Conservation (phyloP, 2,329 filamentous ascomycete genomes). For the Daldinia eschscholtzii region DNA sequence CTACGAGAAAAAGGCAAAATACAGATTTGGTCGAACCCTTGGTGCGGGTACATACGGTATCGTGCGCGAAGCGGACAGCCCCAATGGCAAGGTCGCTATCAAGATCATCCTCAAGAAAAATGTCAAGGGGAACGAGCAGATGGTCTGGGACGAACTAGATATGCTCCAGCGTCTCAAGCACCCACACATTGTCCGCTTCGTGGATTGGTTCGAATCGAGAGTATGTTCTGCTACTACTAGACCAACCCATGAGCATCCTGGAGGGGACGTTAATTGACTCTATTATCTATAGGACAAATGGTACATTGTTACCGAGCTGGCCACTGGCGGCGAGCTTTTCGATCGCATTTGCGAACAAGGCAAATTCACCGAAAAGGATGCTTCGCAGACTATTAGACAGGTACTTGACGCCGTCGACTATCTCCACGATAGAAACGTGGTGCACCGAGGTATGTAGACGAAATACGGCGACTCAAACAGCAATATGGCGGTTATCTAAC, state of each 20-base stretch:
- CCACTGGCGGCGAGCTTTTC: slow-evolving; percentile 95
- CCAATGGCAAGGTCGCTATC: slow-evolving; percentile 87
- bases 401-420: slow-evolving; percentile 94
- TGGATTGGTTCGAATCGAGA: slow-evolving; percentile 99
- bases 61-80: slow-evolving; percentile 91
- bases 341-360: slow-evolving; percentile 98
- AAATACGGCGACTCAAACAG: slow-evolving; percentile 21
- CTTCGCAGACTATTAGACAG: slow-evolving; percentile 93
- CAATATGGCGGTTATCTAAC: slow-evolving; percentile 17
- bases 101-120: slow-evolving; percentile 99
- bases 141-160: slow-evolving; percentile 97
- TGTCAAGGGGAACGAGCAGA: slow-evolving; percentile 96
- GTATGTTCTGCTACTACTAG: slow-evolving; percentile 63
- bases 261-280: slow-evolving; percentile 31
- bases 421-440: slow-evolving; percentile 92
- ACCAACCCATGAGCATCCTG: background rate
- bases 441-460: slow-evolving; percentile 81
- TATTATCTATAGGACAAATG: slow-evolving; percentile 84
- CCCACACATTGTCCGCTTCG: slow-evolving; percentile 95
- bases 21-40: slow-evolving; percentile 91
- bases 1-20: slow-evolving; percentile 98
- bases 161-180: slow-evolving; percentile 93
- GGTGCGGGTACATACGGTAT: slow-evolving; percentile 99
- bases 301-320: slow-evolving; percentile 97
- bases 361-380: slow-evolving; percentile 98